Evolutionary conservation across 1,284 basidiomycete genomes (phyloP).

Genomic region (Lentinus polychrous): DNA sequence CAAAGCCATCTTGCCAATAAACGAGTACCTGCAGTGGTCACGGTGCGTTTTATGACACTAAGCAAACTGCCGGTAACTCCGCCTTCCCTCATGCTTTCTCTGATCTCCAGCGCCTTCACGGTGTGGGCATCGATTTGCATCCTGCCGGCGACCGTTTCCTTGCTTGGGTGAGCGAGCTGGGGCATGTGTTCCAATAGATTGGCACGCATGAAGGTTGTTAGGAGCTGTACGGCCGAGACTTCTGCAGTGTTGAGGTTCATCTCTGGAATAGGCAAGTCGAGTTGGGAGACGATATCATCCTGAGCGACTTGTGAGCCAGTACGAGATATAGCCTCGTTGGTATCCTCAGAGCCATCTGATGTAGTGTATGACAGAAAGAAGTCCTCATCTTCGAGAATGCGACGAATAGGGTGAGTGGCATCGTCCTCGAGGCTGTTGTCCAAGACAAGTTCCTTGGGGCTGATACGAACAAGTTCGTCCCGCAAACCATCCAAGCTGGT

Average conservation of each 20-base stretch:
- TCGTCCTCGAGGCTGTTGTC: conserved; percentile 35
- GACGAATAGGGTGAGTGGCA: conserved; percentile 37
- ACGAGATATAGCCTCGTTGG: conserved; percentile 10
- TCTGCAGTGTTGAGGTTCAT: conserved; percentile 30
- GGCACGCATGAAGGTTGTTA: conserved; percentile 63
- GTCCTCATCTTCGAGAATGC: conserved; percentile 43
- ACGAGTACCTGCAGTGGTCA: conserved; percentile 76
- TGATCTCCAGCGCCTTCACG: conserved; percentile 83
- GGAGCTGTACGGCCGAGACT: conserved; percentile 52
- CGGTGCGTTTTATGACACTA: conserved; percentile 72
- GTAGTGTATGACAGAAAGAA: conserved; percentile 43
- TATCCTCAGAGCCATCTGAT: background rate
- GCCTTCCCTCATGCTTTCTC: conserved; percentile 71
- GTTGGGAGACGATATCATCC: conserved; percentile 11
- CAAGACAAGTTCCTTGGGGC: conserved; percentile 80
- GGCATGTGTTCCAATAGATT: conserved; percentile 83
- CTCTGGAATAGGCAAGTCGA: conserved; percentile 5
- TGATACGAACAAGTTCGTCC: conserved; percentile 81
- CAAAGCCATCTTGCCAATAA: conserved; percentile 73
- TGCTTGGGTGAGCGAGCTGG: conserved; percentile 48
- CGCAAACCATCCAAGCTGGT: conserved; percentile 51
- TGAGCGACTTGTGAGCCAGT: background rate
- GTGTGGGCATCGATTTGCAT: conserved; percentile 93
- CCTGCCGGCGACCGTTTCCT: conserved; percentile 47
- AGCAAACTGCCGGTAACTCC: conserved; percentile 71